Evolutionary conservation across 2,329 filamentous ascomycete genomes (phyloP).

Genomic region (Hirsutella minnesotensis): DNA sequence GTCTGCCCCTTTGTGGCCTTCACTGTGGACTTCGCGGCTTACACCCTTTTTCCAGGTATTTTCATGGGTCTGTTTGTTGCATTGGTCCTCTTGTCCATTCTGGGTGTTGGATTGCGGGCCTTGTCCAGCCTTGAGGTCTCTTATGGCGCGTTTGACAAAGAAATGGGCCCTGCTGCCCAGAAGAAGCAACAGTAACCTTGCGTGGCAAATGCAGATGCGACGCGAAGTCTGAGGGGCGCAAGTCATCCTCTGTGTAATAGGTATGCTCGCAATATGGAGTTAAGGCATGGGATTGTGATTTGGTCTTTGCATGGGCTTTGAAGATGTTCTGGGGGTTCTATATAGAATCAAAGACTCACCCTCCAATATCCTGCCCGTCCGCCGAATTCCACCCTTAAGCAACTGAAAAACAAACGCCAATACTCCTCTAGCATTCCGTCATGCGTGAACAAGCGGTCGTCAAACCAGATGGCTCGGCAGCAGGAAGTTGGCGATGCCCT

Average conservation of each 20-base stretch:
- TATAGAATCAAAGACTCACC: neutral
- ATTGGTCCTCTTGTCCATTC: slow-evolving; percentile 61
- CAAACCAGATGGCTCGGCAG: slow-evolving; percentile 81
- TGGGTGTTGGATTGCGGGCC: slow-evolving; percentile 67
- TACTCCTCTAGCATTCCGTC: neutral
- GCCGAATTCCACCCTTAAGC: too few relatives aligned
- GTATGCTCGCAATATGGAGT: slow-evolving; percentile 9
- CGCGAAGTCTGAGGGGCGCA: neutral
- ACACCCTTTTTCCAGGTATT: slow-evolving; percentile 45
- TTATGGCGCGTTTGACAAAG: slow-evolving; percentile 93
- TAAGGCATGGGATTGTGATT: slow-evolving; percentile 1
- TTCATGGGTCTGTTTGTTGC: slow-evolving; percentile 74
- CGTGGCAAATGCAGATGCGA: neutral
- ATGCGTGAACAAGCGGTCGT: slow-evolving; percentile 3
- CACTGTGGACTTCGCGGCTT: slow-evolving; percentile 1
- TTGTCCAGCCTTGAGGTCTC: slow-evolving; percentile 75
- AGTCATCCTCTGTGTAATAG: slow-evolving; percentile 5
- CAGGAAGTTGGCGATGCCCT: slow-evolving; percentile 94
- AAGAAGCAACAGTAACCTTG: slow-evolving; percentile 49
- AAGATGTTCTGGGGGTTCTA: neutral
- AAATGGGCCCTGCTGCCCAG: slow-evolving; percentile 78
- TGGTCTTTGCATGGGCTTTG: neutral
- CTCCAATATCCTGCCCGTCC: too few relatives aligned
- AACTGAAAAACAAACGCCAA: neutral
- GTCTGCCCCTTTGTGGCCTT: neutral